Evolutionary conservation across 2,329 filamentous ascomycete species (phyloP), one percentile per base, ranked within the genome.

Genomic region (Sporothrix schenckii): DNA sequence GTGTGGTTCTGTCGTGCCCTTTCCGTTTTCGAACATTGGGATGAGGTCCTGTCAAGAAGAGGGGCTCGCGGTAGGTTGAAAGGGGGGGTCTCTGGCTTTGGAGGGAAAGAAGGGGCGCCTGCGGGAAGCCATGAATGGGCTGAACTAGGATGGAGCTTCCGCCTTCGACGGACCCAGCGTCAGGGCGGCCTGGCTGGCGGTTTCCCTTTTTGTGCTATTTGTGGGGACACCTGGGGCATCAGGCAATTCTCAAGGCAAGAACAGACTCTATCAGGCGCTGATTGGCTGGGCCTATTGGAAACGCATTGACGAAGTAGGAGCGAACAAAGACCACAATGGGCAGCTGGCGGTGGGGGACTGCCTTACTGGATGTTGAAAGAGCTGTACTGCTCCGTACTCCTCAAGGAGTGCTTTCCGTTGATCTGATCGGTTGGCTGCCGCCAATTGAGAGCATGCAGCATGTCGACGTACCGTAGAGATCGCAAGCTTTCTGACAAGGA

Each of bases 141-240:
- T 47, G 58, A 9, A 27, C 39, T 63, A 63, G 58, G 30, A 13
- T 47, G n/a, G 21, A 63, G 39, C 39, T 63, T 63, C 39, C 13
- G 4, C 16, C 58, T 47, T 13, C 66, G 13, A 47, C 65, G 41
- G 39, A 34, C n/a, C 58, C n/a, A 47, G 41, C 58, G 58, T 47
- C 58, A 47, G 58, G 58, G 58, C 34, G 30, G 47, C 24, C 68
- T 52, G 68, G 68, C 68, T 69, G 58, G 68, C 68, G 49, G 58
- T 69, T 66, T 30, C 68, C 49, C 19, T 50, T 60, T 68, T 34
- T 7, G 50, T 58, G 24, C 24, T 9, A 49, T 30, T 21, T 69
- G 30, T 61, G 54, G 67, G 41, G 49, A 44, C 67, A 47, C 47
- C 53, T 47, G 47, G 67, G 67, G 47, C 56, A 54, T n/a, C n/a